A percentile compares a stretch with the other conserved stretches of the same genome.
Evolutionary conservation across 2,329 filamentous ascomycete genomes (phyloP).

Genomic region (Cadophora gregata): DNA sequence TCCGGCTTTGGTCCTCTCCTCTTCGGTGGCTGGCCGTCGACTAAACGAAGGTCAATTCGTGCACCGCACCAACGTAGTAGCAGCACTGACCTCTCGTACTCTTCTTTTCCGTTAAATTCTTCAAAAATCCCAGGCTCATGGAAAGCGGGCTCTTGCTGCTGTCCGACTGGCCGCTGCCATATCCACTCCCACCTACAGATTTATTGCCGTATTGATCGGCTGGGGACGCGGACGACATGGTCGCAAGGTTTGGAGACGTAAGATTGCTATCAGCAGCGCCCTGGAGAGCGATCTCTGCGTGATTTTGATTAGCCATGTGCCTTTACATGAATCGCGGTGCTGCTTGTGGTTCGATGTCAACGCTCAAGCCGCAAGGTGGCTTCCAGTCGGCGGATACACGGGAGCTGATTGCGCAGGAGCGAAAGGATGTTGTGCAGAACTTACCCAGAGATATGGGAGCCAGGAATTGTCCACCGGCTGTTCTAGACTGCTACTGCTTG

Average conservation of each 20-base stretch:
- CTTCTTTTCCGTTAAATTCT: slow-evolving; percentile 74
- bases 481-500: slow-evolving; percentile 21
- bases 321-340: slow-evolving; percentile 17
- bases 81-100: slow-evolving; percentile 69
- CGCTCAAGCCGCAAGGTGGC: slow-evolving; percentile 13
- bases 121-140: slow-evolving; percentile 67
- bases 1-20: slow-evolving; percentile 94
- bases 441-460: slow-evolving; percentile 27
- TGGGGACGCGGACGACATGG: slow-evolving; percentile 41
- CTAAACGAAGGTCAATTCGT: slow-evolving; percentile 26
- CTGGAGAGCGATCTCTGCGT: slow-evolving; percentile 23
- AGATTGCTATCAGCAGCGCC: slow-evolving; percentile 17
- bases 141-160: slow-evolving; percentile 43
- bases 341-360: slow-evolving; percentile 14
- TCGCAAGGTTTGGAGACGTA: slow-evolving; percentile 21
- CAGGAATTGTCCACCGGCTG: slow-evolving; percentile 17
- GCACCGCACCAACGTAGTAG: neutral
- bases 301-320: slow-evolving; percentile 32
- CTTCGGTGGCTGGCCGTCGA: slow-evolving; percentile 86
- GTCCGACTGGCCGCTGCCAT: slow-evolving; percentile 43
- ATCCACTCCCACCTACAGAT: slow-evolving; percentile 38
- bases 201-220: slow-evolving; percentile 41
- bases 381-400: slow-evolving; percentile 15
- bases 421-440: slow-evolving; percentile 30
- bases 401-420: neutral